Evolutionary conservation across 2,329 filamentous ascomycete genomes (phyloP), one percentile per base, ranked within the genome.

Genomic region (Geoglossum cookeanum): DNA sequence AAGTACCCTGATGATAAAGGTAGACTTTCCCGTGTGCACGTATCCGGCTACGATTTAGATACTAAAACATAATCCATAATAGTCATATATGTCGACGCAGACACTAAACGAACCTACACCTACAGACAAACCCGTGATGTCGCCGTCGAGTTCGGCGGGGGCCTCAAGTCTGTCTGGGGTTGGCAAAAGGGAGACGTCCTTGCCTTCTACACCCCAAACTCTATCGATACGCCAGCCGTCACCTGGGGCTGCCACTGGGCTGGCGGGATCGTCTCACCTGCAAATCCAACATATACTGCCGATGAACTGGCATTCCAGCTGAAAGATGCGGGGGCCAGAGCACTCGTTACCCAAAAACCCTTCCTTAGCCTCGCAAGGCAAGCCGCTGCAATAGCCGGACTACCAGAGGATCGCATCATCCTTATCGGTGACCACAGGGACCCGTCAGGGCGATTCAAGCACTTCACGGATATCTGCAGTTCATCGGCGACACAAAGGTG

Each of bases 121-220:
- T 90, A 80, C 67, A 74, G 75, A 35, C 75, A 87, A 61, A 71
- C 87, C 58, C 83, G 79, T 63, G 73, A 74, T 60, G 74, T 79
- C 15, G 84, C 87, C 0, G 70, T 81, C 44, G 78, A 81, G n/a
- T 94, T 96, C 62, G 90, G 87, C 55, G 81, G 83, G 61, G 90
- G 87, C 0, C 76, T 97, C 22, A 83, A 81, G 65, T 78, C 83
- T 30, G 69, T 75, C 27, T 91, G 83, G 77, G 76, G 81, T 55
- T 95, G 89, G 85, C 76, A 81, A 63, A 89, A 85, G 66, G 85
- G 86, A 64, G 87, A 96, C 67, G 86, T 92, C 1, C 75, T 96
- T 27, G 85, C 78, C 9, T 75, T 95, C 57, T 95, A 84, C 73
- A 83, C 87, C 3, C 86, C 89, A 32, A 96, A 97, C 68, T 82